Base-by-base conservation (phyloP, 768 basidiomycete genomes). In the Trametes cubensis region DNA sequence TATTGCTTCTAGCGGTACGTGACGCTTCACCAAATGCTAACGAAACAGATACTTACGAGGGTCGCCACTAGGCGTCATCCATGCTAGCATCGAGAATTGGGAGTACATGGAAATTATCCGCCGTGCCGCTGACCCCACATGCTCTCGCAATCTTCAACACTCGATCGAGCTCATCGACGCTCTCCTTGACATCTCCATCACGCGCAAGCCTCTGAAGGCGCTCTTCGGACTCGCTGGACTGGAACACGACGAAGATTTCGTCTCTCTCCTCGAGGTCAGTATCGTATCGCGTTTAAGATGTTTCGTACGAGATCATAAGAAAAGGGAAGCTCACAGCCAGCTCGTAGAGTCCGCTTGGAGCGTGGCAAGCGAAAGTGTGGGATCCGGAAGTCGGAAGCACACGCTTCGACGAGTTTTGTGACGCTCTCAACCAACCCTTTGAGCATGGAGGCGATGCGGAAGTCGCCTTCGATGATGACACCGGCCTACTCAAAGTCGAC, bases 351-450 rank as follows among this genome's bases (percentile, higher is more conserved):
- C 89, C 91, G 3, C 78, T 94, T 26, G 83, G 82, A 0, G 75
- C 73, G 6, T 96, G 94, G 91, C 95, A 98, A 76, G 80, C 78
- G 0, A 89, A 89, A 73, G 88, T 88, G 70, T 98, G 95, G 95
- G 90, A 96, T 71, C 88, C 90, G 0, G 74, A 75, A 15, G 83
- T 89, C 49, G 82, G 80, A 6, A 88, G 82, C 68, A 81, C 79
- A 1, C 70, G 55, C 0, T 94, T 92, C 63, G 86, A 90, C 53
- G 75, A 84, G 34, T 93, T 93, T 70, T 94, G 91, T 69, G 75
- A 73, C 30, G 73, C 80, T 0, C 70, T 94, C 59, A 79, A 74
- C 65, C 77, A 62, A 13, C 67, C 65, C 15, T 60, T 72, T n/a
- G 54, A 53, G 6, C 21, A 57, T 18, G 60, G 62, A 11, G 59